These are phyloP conservation scores for Russula abietina DNA, from an alignment of 768 basidiomycete species.

Conservation along the genomic window DNA sequence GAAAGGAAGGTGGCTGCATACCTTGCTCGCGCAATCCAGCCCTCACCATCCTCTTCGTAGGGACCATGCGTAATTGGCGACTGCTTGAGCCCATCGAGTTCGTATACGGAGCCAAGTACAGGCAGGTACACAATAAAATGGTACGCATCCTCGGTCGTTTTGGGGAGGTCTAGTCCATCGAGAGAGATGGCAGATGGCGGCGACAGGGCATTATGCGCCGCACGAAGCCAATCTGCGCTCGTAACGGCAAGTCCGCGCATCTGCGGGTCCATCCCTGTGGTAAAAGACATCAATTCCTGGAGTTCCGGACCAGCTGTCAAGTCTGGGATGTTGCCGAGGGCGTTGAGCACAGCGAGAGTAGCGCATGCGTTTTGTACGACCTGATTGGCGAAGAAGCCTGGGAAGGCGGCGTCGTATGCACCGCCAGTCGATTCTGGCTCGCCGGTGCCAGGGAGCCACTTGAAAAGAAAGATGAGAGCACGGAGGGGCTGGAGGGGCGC, in stretches of 20 bases:
- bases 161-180: slow-evolving; percentile 71
- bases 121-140: slow-evolving; percentile 96
- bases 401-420: slow-evolving; percentile 65
- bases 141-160: slow-evolving; percentile 75
- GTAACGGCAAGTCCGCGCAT: slow-evolving; percentile 77
- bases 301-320: slow-evolving; percentile 62
- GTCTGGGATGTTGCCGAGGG: slow-evolving; percentile 72
- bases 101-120: slow-evolving; percentile 75
- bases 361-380: slow-evolving; percentile 97
- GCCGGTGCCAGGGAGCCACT: slow-evolving; percentile 67
- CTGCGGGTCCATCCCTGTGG: slow-evolving; percentile 81
- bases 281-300: slow-evolving; percentile 68
- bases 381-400: slow-evolving; percentile 89
- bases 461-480: slow-evolving; percentile 93
- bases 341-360: slow-evolving; percentile 90
- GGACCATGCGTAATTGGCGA: slow-evolving; percentile 76
- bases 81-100: slow-evolving; percentile 85
- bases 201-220: slow-evolving; percentile 90
- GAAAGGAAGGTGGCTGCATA: slow-evolving; percentile 30
- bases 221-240: slow-evolving; percentile 71
- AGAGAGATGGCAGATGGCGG: slow-evolving; percentile 84
- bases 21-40: slow-evolving; percentile 81
- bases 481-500: slow-evolving; percentile 74
- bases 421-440: slow-evolving; percentile 46
- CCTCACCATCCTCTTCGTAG: slow-evolving; percentile 61